A percentile compares a stretch with the other conserved stretches of the same genome.
phyloP scores from a whole-genome alignment of 352 stramenopile species.

The Globisporangium splendens region DNA sequence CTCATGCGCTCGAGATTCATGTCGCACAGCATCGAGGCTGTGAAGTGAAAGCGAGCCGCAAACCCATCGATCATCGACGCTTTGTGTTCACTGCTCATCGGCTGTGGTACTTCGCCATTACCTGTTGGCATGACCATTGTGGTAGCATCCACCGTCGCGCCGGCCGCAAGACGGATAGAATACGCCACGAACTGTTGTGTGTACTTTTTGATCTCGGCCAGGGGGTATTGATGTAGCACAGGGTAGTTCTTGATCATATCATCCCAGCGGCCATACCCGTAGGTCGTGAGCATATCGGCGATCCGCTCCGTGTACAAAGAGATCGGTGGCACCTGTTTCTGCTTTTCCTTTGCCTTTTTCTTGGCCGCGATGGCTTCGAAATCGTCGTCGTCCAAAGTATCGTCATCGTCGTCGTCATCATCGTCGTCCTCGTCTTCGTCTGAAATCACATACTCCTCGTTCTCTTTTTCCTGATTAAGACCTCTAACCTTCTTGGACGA shows the following conservation, averaged over 20 bases:
- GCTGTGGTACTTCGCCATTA: constrained; percentile 15
- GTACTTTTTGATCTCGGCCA: constrained; percentile 42
- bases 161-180: constrained; percentile 36
- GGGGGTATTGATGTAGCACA: constrained; percentile 37
- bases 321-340: constrained; percentile 32
- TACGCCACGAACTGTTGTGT: constrained; percentile 44
- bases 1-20: constrained; percentile 24
- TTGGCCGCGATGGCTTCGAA: constrained; percentile 15
- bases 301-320: constrained; percentile 39
- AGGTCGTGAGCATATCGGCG: constrained; percentile 45
- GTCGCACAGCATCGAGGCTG: constrained; percentile 41
- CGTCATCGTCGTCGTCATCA: constrained; percentile 56
- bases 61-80: constrained; percentile 33
- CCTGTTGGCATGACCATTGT: constrained; percentile 10
- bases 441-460: constrained; percentile 77
- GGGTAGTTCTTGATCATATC: constrained; percentile 41
- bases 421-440: constrained; percentile 56
- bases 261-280: constrained; percentile 84
- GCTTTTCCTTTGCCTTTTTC: constrained; percentile 25
- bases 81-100: constrained; percentile 11
- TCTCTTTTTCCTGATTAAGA: constrained; percentile 29
- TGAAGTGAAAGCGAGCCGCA: constrained; percentile 41
- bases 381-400: constrained; percentile 46
- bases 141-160: constrained; percentile 18
- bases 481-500: constrained; percentile 22